These are phyloP conservation scores for Cyberlindnera bimundalis DNA, from an alignment of 805 yeast species.

Conservation along the genomic window DNA sequence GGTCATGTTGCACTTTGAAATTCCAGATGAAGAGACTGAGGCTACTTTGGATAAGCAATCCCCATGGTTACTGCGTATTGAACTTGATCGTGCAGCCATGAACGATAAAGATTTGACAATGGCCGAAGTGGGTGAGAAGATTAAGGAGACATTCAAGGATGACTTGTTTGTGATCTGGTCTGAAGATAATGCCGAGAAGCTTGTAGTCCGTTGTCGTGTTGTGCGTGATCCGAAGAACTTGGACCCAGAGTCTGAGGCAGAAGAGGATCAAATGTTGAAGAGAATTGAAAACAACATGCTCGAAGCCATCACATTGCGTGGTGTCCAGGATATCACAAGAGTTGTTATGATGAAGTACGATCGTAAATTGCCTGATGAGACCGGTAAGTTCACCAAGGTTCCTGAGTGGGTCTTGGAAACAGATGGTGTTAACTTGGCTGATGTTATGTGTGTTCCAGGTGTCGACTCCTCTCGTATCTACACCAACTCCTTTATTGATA, in stretches of 20 bases:
- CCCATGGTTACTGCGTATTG: constrained; percentile 96
- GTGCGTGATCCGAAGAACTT: constrained; percentile 91
- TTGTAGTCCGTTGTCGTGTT: constrained; percentile 96
- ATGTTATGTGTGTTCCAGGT: constrained; percentile 92
- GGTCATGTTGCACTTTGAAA: constrained; percentile 94
- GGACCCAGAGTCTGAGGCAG: constrained; percentile 92
- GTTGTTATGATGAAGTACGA: constrained; percentile 79
- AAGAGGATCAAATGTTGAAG: constrained; percentile 94
- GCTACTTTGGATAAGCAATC: constrained; percentile 91
- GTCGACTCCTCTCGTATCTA: constrained; percentile 88
- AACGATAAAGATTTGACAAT: constrained; percentile 95
- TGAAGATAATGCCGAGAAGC: constrained; percentile 96
- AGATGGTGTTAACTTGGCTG: constrained; percentile 95
- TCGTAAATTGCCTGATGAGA: constrained; percentile 63
- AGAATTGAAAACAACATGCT: constrained; percentile 95
- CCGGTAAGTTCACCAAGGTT: constrained; percentile 84
- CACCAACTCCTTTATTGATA: constrained; percentile 95
- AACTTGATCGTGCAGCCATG: constrained; percentile 98
- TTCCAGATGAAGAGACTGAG: constrained; percentile 97
- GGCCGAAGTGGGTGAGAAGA: constrained; percentile 97
- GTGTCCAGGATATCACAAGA: constrained; percentile 90
- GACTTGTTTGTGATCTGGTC: constrained; percentile 98
- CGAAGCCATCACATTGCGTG: constrained; percentile 90
- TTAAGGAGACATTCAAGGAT: constrained; percentile 87
- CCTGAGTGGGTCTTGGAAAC: constrained; percentile 99